Evolutionary conservation across 345 rosid genomes (phyloP).

Genomic region (Citrus hindsii): DNA sequence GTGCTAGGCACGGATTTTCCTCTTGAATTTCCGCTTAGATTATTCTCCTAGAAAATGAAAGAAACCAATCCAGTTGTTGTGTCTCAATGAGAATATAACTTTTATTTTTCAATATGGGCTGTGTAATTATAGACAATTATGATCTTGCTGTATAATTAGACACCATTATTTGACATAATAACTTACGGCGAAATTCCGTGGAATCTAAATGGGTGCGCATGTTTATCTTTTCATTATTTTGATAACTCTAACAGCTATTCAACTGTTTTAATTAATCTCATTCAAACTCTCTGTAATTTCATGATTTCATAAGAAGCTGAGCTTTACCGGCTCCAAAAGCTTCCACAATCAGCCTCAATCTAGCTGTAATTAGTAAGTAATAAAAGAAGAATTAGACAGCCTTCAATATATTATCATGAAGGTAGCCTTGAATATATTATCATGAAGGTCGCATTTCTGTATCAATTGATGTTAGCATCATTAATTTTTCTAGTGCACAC

Average conservation of each 20-base stretch:
- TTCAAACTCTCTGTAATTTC: conserved; percentile 11
- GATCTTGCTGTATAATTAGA: conserved; percentile 38
- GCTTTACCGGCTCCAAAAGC: conserved; percentile 22
- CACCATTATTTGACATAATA: conserved; percentile 51
- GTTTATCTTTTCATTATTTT: conserved; percentile 27
- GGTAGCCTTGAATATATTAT: not conserved
- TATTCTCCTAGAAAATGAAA: conserved; percentile 16
- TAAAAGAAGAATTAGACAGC: not conserved
- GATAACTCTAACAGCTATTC: not conserved
- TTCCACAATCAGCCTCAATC: conserved; percentile 6
- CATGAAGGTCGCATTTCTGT: not conserved
- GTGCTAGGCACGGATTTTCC: conserved; percentile 19
- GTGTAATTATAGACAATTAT: conserved; percentile 45
- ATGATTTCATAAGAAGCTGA: conserved; percentile 20
- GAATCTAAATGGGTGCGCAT: conserved; percentile 43
- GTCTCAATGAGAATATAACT: conserved; percentile 6
- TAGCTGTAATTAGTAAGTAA: not conserved
- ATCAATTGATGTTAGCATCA: not conserved
- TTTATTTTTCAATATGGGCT: conserved; percentile 22
- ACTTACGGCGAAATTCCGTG: conserved; percentile 46
- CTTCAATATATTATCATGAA: not conserved
- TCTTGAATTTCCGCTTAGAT: not conserved
- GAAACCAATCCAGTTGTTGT: conserved; percentile 4
- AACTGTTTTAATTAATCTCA: conserved; percentile 1
- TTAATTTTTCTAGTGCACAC: too few relatives aligned